Base-by-base conservation (phyloP, 345 rosid genomes). In the Isatis tinctoria region DNA sequence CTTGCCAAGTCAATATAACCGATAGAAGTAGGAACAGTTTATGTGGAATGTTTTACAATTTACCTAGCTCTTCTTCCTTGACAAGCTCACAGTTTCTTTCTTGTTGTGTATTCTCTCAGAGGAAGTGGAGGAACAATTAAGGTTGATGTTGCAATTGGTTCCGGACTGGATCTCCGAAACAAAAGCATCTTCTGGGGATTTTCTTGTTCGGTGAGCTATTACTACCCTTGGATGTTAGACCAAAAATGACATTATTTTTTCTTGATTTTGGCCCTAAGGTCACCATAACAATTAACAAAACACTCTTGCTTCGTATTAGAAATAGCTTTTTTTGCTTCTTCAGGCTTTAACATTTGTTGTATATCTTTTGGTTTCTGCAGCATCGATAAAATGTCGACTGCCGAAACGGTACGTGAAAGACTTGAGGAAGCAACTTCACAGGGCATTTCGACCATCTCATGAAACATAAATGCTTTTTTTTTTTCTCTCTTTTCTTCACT, bases 161-260 rank as follows among this genome's bases (percentile, higher is more conserved):
- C 99, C 99, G 1, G 97, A 90, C 60, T 90, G 99, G 99, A 88
- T 95, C 49, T 84, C 84, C 10, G 89, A 87, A 79, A 89, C 86
- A 72, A 60, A 60, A 35, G 75, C 90, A 17, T 80, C 83, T 58
- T 41, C 85, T 26, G 95, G 97, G 6, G 96, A 87, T 75, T n/a
- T 76, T 60, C 88, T 90, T 63, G 62, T 90, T 37, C 73, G 97
- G 99, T 92, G 60, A 85, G 88, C 61, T 14, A 58, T 5, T 35
- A 4, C 0, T 3, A 30, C 16, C 28, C 8, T 24, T 18, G 6
- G 28, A 22, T 48, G 59, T 45, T 70, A 17, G 3, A n/a, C 64
- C 64, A 74, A 56, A 45, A 24, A 8, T 35, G 18, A 40, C 0
- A n/a, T 43, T 28, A 18, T 30, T 32, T 32, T 64, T 4, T 63